A percentile compares a stretch with the other conserved stretches of the same genome.
Conservation (phyloP, 2,329 filamentous ascomycete species). For the Zarea fungicola region DNA sequence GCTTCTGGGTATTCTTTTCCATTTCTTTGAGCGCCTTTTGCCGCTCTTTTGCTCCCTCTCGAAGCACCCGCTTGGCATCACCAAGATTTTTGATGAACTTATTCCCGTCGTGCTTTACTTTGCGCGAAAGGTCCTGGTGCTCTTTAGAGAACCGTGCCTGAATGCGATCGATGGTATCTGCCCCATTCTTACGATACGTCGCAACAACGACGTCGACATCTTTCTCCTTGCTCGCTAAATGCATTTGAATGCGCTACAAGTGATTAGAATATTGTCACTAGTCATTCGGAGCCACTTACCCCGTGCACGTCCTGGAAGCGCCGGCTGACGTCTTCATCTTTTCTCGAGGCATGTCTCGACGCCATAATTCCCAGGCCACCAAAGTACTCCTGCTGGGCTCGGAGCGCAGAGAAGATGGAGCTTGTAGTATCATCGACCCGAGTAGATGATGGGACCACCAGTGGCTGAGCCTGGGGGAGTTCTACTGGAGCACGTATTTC, state of each 20-base stretch:
- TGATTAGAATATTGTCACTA: background rate
- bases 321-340: slow-evolving; percentile 1
- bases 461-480: no score
- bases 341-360: background rate
- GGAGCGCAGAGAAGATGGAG: background rate
- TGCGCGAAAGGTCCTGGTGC: background rate
- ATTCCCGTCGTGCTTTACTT: background rate
- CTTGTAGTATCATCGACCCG: background rate
- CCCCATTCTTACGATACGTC: slow-evolving; percentile 3
- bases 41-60: slow-evolving; percentile 1
- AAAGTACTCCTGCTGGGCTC: background rate
- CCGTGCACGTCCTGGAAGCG: slow-evolving; percentile 2
- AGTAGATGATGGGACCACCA: no score
- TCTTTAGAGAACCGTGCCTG: background rate
- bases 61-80: background rate
- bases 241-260: background rate
- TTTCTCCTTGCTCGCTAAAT: background rate
- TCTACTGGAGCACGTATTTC: no score
- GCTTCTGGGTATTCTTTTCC: background rate
- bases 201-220: background rate
- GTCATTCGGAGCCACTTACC: background rate
- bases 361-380: background rate
- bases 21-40: slow-evolving; percentile 3
- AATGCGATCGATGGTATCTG: background rate
- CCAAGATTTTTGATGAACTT: background rate